Base-by-base conservation (phyloP, 805 yeast genomes). In the Danielozyma ontarioensis region DNA sequence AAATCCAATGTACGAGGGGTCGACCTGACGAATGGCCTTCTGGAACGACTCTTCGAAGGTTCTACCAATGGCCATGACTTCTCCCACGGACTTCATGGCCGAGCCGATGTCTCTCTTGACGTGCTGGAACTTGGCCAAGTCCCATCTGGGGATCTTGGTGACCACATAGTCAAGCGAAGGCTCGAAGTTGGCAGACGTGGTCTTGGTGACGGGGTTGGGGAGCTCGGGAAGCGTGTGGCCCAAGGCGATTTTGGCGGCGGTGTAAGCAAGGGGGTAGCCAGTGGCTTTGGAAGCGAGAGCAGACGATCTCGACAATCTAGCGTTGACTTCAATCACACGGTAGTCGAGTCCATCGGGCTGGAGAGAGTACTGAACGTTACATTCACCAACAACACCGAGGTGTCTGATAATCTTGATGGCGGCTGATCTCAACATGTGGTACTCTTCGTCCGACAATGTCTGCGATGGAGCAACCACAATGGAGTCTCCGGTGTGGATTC, bases 381-480 rank as follows among this genome's bases (percentile, higher is more conserved):
- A 90, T 69, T 90, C 98, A 64, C 98, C 98, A 49, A 90, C 96
- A 45, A 90, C 98, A 59, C 98, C 98, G 56, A 90, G 73, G 57
- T 90, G 98, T 64, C 97, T 86, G 53, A 90, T 90, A 54, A 90
- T 87, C 67, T 93, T 93, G 62, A 93, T 87, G 36, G 98, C 98
- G 36, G 98, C 95, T 31, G 94, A 73, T 70, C 98, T 82, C 53
- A 90, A 78, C 98, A 90, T 93, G 68, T 90, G 95, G 67, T 86
- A 90, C 58, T 90, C 98, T 60, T 89, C 95, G 63, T 90, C 98
- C 25, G 96, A 83, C 51, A 90, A 70, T 26, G 98, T 90, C 67
- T 90, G 98, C 27, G 97, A 88, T 31, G 98, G 98, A 35, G 98
- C 98, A 55, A 93, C 96, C 31, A 90, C 98, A 51, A 90, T 93